Conservation (phyloP, 1,139 yeast species). For the Candida neerlandica region DNA sequence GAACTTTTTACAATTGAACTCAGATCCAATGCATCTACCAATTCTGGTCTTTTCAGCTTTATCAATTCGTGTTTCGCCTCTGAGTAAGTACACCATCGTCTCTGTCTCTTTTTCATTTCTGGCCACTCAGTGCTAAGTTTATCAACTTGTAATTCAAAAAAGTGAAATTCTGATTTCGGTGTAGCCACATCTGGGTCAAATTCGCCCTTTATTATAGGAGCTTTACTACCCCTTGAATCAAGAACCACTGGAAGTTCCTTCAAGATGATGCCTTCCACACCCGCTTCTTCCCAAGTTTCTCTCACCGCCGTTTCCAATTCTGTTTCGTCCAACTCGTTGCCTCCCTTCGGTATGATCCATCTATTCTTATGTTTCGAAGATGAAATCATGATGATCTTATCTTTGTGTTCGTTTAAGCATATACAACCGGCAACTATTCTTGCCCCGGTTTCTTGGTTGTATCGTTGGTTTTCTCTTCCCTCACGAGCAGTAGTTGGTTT, state of each 20-base stretch:
- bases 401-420: conserved; percentile 58
- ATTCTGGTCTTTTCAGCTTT: conserved; percentile 66
- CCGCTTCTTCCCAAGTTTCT: conserved; percentile 99
- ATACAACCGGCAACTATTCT: conserved; percentile 91
- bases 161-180: conserved; percentile 81
- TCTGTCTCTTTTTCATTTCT: conserved; percentile 57
- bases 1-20: conserved; percentile 48
- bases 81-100: conserved; percentile 75
- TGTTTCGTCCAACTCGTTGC: conserved; percentile 84
- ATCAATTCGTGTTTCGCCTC: conserved; percentile 71
- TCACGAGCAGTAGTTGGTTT: conserved; percentile 28
- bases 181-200: conserved; percentile 42
- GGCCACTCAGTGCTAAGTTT: conserved; percentile 72
- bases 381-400: conserved; percentile 73
- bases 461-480: conserved; percentile 44
- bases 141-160: conserved; percentile 71
- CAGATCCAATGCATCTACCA: conserved; percentile 62
- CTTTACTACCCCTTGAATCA: conserved; percentile 69
- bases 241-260: conserved; percentile 62
- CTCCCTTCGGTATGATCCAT: conserved; percentile 97
- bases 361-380: conserved; percentile 65
- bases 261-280: conserved; percentile 68
- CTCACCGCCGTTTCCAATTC: conserved; percentile 67
- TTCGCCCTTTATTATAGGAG: conserved; percentile 50
- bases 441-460: conserved; percentile 63